Percentiles rank a stretch among this genome's conserved stretches.
Conservation (phyloP, 73 alveolate genomes). For the Diophrys appendiculata region DNA sequence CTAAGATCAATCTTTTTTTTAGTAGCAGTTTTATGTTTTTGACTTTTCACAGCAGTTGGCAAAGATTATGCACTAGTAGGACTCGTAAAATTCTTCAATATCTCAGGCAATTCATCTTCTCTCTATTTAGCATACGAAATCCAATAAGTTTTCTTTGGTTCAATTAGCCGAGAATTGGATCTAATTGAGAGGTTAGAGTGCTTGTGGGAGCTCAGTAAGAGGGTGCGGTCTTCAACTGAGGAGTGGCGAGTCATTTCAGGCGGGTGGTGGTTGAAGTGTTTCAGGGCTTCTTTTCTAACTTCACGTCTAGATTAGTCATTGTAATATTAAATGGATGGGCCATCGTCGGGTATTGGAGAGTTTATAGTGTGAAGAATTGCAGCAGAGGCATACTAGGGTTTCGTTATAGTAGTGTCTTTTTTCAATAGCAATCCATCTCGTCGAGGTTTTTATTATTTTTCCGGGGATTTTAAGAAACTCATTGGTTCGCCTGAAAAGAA, state of each 20-base stretch:
- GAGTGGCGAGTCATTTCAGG: neutral
- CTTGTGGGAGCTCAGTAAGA: neutral
- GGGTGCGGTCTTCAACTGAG: conserved; percentile 8
- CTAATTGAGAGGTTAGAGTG: neutral
- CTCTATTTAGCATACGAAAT: conserved; percentile 15
- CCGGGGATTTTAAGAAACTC: neutral
- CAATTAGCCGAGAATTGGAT: neutral
- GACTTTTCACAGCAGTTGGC: neutral
- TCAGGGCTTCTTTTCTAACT: neutral
- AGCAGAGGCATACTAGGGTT: neutral
- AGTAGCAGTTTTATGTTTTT: neutral
- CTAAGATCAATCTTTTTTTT: no score
- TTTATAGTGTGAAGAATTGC: neutral
- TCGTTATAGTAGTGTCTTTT: neutral
- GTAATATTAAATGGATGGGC: neutral
- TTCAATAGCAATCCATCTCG: no score
- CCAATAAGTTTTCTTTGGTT: conserved; percentile 19
- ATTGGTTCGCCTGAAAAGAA: neutral
- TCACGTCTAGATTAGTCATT: neutral
- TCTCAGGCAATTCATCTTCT: conserved; percentile 17
- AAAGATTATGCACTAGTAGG: neutral
- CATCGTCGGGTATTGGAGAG: neutral
- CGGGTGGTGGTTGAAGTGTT: neutral
- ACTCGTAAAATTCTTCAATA: neutral
- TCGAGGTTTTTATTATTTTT: no score